A percentile compares a stretch with the other conserved stretches of the same genome.
Conservation (phyloP, 768 basidiomycete genomes). For the Lactifluus hygrophoroides region DNA sequence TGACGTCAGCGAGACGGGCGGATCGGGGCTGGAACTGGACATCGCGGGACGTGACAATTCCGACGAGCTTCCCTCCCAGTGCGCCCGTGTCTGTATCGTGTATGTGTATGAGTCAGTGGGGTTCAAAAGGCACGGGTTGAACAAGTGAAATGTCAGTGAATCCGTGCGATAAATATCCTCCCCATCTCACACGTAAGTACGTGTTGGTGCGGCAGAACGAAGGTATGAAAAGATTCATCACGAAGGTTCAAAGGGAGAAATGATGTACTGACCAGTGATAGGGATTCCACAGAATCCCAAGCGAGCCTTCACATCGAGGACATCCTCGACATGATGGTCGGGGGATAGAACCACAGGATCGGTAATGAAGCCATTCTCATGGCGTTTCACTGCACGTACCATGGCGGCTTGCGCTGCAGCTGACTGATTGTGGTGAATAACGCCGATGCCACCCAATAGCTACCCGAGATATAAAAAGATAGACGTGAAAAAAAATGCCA, state of each 20-base stretch:
- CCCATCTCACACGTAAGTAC: conserved; percentile 64
- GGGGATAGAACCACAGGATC: conserved; percentile 89
- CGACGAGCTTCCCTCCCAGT: conserved; percentile 86
- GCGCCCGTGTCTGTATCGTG: conserved; percentile 64
- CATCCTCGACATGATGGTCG: conserved; percentile 70
- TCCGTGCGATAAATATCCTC: conserved; percentile 37
- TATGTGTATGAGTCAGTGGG: conserved; percentile 22
- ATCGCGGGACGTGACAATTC: conserved; percentile 94
- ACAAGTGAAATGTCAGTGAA: conserved; percentile 8
- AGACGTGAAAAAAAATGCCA: conserved; percentile 11
- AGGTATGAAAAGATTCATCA: conserved; percentile 58
- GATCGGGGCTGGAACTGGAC: conserved; percentile 78
- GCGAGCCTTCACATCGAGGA: conserved; percentile 84
- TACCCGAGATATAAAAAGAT: conserved; percentile 25
- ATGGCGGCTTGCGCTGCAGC: conserved; percentile 85
- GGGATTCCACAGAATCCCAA: conserved; percentile 96
- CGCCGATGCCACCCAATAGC: conserved; percentile 93
- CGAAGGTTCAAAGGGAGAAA: conserved; percentile 8
- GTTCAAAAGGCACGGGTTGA: conserved; percentile 13
- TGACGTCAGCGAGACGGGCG: conserved; percentile 66
- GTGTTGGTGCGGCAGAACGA: conserved; percentile 86
- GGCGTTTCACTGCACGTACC: conserved; percentile 96
- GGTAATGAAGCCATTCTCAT: conserved; percentile 97
- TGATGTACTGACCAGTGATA: conserved; percentile 75
- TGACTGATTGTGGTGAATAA: conserved; percentile 94